Base-by-base conservation (phyloP, 2,329 filamentous ascomycete species). In the Aspergillus sclerotialis region DNA sequence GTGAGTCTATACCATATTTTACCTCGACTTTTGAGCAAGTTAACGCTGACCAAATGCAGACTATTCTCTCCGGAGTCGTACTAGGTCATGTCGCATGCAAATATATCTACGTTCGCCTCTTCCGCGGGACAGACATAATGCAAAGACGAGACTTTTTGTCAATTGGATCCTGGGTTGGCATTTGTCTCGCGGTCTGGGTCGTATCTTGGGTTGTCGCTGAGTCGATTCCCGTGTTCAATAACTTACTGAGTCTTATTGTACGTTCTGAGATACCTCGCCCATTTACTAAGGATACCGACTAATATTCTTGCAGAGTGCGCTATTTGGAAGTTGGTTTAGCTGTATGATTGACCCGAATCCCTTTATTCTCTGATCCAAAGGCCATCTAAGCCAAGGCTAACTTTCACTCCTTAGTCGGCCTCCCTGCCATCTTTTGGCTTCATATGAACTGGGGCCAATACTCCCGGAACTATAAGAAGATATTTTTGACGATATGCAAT, bases 261-360 rank as follows among this genome's bases (percentile, higher is more conserved):
- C 12, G 3, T 15, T 9, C 6, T 15, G 4, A 14, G 7, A 3
- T 7, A 28, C 11, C n/a, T 12, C 45, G 49, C 37, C 46, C 5
- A 7, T 53, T n/a, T n/a, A n/a, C n/a, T n/a, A n/a, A n/a, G n/a
- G n/a, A n/a, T n/a, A n/a, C n/a, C n/a, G n/a, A n/a, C n/a, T n/a
- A n/a, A n/a, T n/a, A n/a, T n/a, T n/a, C 8, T 52, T 7, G 24
- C 27, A 60, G 47, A 68, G 65, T 31, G 69, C 78, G 2, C 56
- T 82, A 2, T 82, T 83, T 39, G 75, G 72, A 24, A 76, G 70
- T 38, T 83, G 80, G 79, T 84, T 84, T 53, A 78, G 73, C 43
- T 72, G 51, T 54, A 51, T 36, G 44, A n/a, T n/a, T n/a, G n/a
- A n/a, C n/a, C n/a, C n/a, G n/a, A n/a, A n/a, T n/a, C n/a, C n/a